Percentiles rank a stretch among this genome's conserved stretches.
Conservation (phyloP, 1,139 yeast genomes). For the Saccharomycopsis crataegensis region DNA sequence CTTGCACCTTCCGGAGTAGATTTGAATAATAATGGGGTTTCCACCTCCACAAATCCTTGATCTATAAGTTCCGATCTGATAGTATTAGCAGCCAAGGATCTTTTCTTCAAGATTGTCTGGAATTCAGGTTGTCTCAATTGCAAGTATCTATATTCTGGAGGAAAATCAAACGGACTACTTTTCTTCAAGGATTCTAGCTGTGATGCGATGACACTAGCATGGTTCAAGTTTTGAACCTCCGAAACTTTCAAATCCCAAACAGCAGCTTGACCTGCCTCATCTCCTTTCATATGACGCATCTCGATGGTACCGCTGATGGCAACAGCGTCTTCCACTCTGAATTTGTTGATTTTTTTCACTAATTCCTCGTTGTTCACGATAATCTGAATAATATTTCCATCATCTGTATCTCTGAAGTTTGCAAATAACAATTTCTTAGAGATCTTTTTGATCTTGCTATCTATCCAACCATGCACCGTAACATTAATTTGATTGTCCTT, state of each 20-base stretch:
- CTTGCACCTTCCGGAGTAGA: constrained; percentile 98
- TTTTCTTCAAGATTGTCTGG: constrained; percentile 50
- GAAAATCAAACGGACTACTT: constrained; percentile 45
- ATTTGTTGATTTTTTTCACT: constrained; percentile 38
- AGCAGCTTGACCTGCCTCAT: constrained; percentile 21
- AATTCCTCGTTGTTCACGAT: constrained; percentile 38
- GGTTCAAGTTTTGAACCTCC: constrained; percentile 50
- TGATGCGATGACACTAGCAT: constrained; percentile 61
- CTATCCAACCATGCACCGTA: constrained; percentile 72
- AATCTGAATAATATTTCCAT: constrained; percentile 64
- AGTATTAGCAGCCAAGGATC: constrained; percentile 54
- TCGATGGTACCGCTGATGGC: constrained; percentile 53
- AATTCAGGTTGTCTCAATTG: constrained; percentile 61
- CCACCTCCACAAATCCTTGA: constrained; percentile 67
- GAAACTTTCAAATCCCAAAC: constrained; percentile 53
- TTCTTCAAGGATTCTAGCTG: constrained; percentile 57
- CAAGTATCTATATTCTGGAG: constrained; percentile 72
- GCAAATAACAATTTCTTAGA: constrained; percentile 60
- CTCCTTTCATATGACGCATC: constrained; percentile 25
- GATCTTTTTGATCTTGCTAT: constrained; percentile 59
- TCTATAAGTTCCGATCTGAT: constrained; percentile 47
- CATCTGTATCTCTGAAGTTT: constrained; percentile 57
- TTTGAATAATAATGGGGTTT: constrained; percentile 87
- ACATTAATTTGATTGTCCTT: constrained; percentile 24
- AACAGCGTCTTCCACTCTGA: constrained; percentile 73